phyloP scores from a whole-genome alignment of 2,329 filamentous ascomycete species.

The Apiospora marii region DNA sequence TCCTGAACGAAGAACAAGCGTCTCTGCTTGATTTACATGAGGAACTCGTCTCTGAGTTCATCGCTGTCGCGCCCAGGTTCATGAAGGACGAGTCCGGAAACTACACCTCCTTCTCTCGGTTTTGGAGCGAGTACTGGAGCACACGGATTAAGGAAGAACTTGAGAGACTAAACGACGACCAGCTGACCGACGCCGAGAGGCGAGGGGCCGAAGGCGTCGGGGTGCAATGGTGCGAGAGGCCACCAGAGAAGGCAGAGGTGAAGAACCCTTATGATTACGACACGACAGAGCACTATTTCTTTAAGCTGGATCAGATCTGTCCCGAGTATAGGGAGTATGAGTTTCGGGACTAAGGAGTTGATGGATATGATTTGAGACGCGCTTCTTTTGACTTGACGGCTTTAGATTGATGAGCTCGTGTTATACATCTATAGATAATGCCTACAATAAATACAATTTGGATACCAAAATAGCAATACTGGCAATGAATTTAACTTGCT shows the following conservation, averaged over 20 bases:
- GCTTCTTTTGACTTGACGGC: too few relatives aligned
- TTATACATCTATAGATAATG: too few relatives aligned
- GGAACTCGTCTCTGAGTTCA: constrained; percentile 21
- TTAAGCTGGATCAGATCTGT: constrained; percentile 14
- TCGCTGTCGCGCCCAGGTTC: not conserved
- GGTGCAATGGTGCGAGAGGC: not conserved
- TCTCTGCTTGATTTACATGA: constrained; percentile 22
- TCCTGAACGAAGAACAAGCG: constrained; percentile 9
- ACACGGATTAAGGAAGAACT: constrained; percentile 10
- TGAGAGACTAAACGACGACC: not conserved
- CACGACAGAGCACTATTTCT: not conserved
- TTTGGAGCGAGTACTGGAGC: constrained; percentile 18
- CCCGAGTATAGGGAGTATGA: not conserved
- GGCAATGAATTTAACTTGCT: too few relatives aligned
- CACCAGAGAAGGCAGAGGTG: not conserved
- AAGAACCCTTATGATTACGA: not conserved
- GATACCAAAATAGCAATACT: too few relatives aligned
- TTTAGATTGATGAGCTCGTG: too few relatives aligned
- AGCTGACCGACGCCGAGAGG: constrained; percentile 20
- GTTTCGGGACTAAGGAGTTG: too few relatives aligned
- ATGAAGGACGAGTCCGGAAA: not conserved
- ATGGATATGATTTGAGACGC: too few relatives aligned
- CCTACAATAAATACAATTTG: too few relatives aligned
- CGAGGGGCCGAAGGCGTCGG: not conserved
- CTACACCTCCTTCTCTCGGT: not conserved